A percentile compares a stretch with the other conserved stretches of the same genome.
phyloP scores from a whole-genome alignment of 225 moss, liverwort and hornwort species.

The Physcomitrellopsis africana region DNA sequence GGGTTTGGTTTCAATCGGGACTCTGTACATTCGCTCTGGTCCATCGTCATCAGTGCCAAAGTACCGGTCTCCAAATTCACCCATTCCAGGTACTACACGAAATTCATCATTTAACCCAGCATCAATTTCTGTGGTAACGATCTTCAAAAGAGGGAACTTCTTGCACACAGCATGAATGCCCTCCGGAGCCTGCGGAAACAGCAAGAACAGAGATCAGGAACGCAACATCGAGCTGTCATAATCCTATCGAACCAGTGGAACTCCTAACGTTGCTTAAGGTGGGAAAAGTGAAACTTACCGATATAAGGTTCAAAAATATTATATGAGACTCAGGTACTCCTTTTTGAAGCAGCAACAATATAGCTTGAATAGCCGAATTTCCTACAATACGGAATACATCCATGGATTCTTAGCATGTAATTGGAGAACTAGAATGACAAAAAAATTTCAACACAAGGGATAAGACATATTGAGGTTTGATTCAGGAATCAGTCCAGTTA shows the following conservation, averaged over 20 bases:
- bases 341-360: constrained; percentile 64
- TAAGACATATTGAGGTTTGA: not conserved
- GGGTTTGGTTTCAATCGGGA: constrained; percentile 27
- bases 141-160: constrained; percentile 63
- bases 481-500: not conserved
- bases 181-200: constrained; percentile 56
- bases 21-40: constrained; percentile 35
- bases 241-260: no score
- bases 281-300: constrained; percentile 26
- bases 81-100: constrained; percentile 80
- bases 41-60: constrained; percentile 76
- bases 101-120: constrained; percentile 60
- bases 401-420: not conserved
- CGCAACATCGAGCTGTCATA: no score
- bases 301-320: constrained; percentile 74
- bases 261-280: no score
- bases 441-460: no score
- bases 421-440: not conserved
- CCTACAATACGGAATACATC: constrained; percentile 36
- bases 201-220: not conserved
- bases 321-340: constrained; percentile 76
- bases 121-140: constrained; percentile 79
- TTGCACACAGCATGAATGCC: constrained; percentile 78
- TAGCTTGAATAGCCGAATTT: constrained; percentile 81
- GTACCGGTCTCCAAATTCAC: constrained; percentile 85